Percentiles rank a stretch among this genome's conserved stretches.
These are phyloP conservation scores for Phytopythium mirpurense DNA, from an alignment of 352 stramenopile species.

Conservation along the genomic window DNA sequence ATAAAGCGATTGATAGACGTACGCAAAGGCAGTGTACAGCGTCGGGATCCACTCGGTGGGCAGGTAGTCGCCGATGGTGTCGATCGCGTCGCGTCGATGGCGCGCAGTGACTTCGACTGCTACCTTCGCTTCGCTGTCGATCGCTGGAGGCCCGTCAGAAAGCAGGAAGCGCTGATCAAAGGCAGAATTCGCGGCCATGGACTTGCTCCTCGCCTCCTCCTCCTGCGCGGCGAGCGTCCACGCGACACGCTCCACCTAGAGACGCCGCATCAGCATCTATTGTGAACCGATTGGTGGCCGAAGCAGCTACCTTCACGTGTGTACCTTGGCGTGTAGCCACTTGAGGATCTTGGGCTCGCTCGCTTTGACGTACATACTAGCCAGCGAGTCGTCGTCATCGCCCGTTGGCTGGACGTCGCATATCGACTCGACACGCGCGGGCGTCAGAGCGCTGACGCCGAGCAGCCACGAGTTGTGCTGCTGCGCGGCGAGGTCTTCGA, in stretches of 20 bases:
- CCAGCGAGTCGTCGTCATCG: slow-evolving; percentile 32
- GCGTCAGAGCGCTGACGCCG: slow-evolving; percentile 25
- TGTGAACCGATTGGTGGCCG: no score
- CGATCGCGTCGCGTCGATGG: slow-evolving; percentile 42
- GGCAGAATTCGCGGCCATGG: slow-evolving; percentile 10
- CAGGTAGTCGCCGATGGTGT: slow-evolving; percentile 56
- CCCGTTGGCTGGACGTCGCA: slow-evolving; percentile 49
- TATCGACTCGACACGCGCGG: slow-evolving; percentile 30
- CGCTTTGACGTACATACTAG: slow-evolving; percentile 50
- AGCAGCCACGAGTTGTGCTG: slow-evolving; percentile 56
- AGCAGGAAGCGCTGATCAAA: slow-evolving; percentile 38
- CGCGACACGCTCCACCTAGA: slow-evolving; percentile 30
- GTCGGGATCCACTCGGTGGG: slow-evolving; percentile 31
- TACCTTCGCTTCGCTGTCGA: neutral
- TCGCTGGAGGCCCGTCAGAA: slow-evolving; percentile 4
- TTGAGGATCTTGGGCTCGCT: slow-evolving; percentile 44
- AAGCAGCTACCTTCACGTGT: no score
- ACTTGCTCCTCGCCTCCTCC: slow-evolving; percentile 10
- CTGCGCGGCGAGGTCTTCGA: slow-evolving; percentile 48
- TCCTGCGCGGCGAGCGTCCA: slow-evolving; percentile 33
- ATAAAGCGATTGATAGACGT: no score
- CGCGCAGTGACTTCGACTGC: slow-evolving; percentile 12
- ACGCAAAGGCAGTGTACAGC: slow-evolving; percentile 55
- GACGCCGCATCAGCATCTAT: no score
- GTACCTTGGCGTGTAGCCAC: slow-evolving; percentile 51